Evolutionary conservation across 257 asterid genomes (phyloP).

Genomic region (Solanum rostratum): DNA sequence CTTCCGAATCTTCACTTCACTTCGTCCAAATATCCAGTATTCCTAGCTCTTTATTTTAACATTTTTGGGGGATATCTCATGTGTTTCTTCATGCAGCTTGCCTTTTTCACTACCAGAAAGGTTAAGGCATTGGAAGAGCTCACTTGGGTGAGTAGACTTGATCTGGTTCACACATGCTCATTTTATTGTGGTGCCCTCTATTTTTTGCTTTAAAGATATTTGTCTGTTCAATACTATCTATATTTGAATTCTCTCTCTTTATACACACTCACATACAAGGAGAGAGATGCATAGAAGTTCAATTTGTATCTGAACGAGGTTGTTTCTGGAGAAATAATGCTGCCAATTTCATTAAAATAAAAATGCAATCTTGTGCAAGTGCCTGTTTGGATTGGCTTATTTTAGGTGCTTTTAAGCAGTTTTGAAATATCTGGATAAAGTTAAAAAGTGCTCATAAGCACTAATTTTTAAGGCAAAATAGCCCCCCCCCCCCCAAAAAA

Average conservation of each 20-base stretch:
- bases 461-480: too few species aligned
- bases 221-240: background rate
- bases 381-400: too few species aligned
- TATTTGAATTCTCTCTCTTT: background rate
- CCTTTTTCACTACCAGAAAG: slow-evolving; percentile 74
- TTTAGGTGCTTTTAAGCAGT: too few species aligned
- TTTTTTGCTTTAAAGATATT: background rate
- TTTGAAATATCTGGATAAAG: too few species aligned
- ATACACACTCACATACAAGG: background rate
- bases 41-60: slow-evolving; percentile 2
- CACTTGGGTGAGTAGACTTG: slow-evolving; percentile 62
- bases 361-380: background rate
- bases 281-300: background rate
- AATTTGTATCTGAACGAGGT: background rate
- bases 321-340: background rate
- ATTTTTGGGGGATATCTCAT: background rate
- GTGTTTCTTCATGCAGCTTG: slow-evolving; percentile 49
- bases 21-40: background rate
- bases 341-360: background rate
- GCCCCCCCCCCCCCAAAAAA: too few species aligned
- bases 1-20: background rate
- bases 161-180: background rate
- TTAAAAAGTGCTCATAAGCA: too few species aligned
- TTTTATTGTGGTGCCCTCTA: background rate
- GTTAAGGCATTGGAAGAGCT: slow-evolving; percentile 89